These are phyloP conservation scores for Blastobotrys illinoisensis DNA, from an alignment of 1,139 yeast species.

Conservation along the genomic window DNA sequence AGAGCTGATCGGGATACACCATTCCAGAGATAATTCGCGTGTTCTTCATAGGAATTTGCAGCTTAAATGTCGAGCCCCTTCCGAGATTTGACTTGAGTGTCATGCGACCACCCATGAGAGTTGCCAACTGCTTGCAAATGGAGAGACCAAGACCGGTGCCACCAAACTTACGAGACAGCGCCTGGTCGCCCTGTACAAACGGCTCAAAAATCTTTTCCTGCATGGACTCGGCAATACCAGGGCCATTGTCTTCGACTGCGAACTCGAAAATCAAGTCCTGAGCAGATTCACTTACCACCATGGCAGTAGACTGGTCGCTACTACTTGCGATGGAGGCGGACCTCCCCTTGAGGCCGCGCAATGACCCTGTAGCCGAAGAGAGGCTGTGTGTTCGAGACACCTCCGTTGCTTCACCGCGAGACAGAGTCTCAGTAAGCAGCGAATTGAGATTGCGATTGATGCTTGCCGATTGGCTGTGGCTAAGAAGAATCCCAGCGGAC, in stretches of 20 bases:
- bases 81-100: constrained; percentile 63
- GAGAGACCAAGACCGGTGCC: constrained; percentile 96
- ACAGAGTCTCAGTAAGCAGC: not conserved
- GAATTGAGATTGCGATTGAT: not conserved
- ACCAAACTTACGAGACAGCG: constrained; percentile 83
- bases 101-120: constrained; percentile 67
- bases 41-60: constrained; percentile 56
- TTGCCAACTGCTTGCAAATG: constrained; percentile 85
- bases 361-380: not conserved
- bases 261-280: constrained; percentile 44
- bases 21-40: constrained; percentile 6
- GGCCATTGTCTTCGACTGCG: constrained; percentile 83
- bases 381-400: not conserved
- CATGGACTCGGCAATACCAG: constrained; percentile 77
- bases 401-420: not conserved
- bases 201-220: constrained; percentile 91
- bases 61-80: constrained; percentile 73
- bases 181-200: constrained; percentile 94
- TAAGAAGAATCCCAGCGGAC: not conserved
- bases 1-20: not conserved
- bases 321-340: not conserved
- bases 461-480: not conserved
- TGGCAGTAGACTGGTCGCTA: not conserved
- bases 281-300: not conserved
- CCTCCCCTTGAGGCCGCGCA: not conserved